Evolutionary conservation across 2,329 filamentous ascomycete species (phyloP).

Genomic region (Scopulariopsis brevicaulis): DNA sequence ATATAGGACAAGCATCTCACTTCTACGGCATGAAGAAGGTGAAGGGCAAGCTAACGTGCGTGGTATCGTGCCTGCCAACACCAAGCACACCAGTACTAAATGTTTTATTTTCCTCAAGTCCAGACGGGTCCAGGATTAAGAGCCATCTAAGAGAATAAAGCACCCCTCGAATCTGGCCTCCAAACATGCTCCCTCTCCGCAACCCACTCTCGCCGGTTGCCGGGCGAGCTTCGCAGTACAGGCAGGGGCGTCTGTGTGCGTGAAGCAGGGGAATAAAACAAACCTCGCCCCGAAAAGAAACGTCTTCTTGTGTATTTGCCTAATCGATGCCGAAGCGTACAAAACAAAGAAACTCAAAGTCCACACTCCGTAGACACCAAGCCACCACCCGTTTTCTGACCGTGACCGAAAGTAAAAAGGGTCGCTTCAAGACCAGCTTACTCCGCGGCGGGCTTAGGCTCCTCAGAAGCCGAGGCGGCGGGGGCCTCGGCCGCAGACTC

Average conservation of each 20-base stretch:
- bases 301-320: constrained; percentile 29
- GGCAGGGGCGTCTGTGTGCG: neutral
- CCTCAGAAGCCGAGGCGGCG: constrained; percentile 38
- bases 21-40: neutral
- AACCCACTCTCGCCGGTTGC: constrained; percentile 26
- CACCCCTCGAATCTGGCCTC: constrained; percentile 32
- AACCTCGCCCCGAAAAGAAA: constrained; percentile 16
- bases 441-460: constrained; percentile 54
- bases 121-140: constrained; percentile 42
- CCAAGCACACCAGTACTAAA: neutral
- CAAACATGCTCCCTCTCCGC: constrained; percentile 22
- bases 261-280: constrained; percentile 8
- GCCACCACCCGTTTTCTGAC: constrained; percentile 31
- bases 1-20: neutral
- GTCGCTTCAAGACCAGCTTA: constrained; percentile 24
- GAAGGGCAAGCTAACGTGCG: neutral
- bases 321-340: constrained; percentile 29
- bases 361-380: constrained; percentile 51
- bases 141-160: constrained; percentile 41
- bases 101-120: constrained; percentile 35
- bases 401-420: constrained; percentile 24
- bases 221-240: constrained; percentile 7
- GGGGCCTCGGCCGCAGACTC: constrained; percentile 38
- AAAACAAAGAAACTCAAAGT: constrained; percentile 7
- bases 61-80: neutral